These are phyloP conservation scores for Pythium rishiriense DNA, from an alignment of 352 stramenopile species.

Conservation along the genomic window DNA sequence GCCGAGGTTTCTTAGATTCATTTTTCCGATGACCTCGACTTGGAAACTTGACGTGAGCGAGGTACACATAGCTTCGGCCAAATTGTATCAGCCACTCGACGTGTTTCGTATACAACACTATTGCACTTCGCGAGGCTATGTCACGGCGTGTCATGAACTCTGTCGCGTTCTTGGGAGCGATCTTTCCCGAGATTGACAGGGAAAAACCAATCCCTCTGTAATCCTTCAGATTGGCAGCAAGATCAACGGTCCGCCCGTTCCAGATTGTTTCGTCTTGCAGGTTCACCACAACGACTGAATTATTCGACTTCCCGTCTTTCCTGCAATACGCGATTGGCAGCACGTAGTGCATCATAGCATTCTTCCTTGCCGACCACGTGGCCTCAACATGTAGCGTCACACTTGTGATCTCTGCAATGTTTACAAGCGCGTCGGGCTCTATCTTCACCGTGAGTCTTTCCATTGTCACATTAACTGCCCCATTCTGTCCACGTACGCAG, in stretches of 20 bases:
- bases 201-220: slow-evolving; percentile 42
- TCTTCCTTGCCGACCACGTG: slow-evolving; percentile 38
- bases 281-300: slow-evolving; percentile 14
- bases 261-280: slow-evolving; percentile 10
- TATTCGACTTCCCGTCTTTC: neutral
- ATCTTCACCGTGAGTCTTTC: slow-evolving; percentile 58
- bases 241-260: neutral
- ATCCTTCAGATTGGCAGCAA: slow-evolving; percentile 10
- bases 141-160: slow-evolving; percentile 46
- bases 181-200: slow-evolving; percentile 45
- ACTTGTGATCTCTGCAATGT: slow-evolving; percentile 60
- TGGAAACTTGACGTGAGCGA: slow-evolving; percentile 35
- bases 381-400: slow-evolving; percentile 49
- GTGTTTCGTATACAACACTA: slow-evolving; percentile 76
- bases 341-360: slow-evolving; percentile 43
- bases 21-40: slow-evolving; percentile 12
- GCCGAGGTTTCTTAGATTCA: neutral
- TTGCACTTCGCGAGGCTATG: slow-evolving; percentile 50
- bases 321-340: slow-evolving; percentile 46
- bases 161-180: slow-evolving; percentile 30
- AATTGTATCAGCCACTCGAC: slow-evolving; percentile 77
- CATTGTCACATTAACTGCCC: slow-evolving; percentile 40
- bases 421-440: slow-evolving; percentile 61
- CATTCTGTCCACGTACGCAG: slow-evolving; percentile 29
- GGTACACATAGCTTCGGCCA: slow-evolving; percentile 41